Evolutionary conservation across 2,329 filamentous ascomycete genomes (phyloP).

Genomic region (Clarireedia homoeocarpa): DNA sequence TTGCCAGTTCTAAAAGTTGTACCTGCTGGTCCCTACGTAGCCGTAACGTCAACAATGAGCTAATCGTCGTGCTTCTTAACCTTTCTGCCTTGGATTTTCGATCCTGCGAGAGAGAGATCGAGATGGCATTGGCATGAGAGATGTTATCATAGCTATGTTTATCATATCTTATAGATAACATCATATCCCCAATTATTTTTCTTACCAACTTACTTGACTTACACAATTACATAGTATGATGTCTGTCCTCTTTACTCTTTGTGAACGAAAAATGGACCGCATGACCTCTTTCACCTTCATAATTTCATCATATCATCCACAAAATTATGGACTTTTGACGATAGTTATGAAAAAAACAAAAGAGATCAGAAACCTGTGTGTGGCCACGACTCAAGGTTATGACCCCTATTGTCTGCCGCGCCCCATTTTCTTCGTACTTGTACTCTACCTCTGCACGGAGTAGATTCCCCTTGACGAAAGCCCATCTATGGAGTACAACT

Average conservation of each 20-base stretch:
- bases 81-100: neutral
- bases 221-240: neutral
- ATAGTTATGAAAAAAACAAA: too few relatives aligned
- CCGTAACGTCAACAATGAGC: too few relatives aligned
- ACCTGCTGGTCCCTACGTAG: neutral
- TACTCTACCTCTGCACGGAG: neutral
- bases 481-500: too few relatives aligned
- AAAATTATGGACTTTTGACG: too few relatives aligned
- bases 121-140: neutral
- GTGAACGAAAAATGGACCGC: too few relatives aligned
- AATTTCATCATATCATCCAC: neutral
- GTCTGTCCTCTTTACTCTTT: too few relatives aligned
- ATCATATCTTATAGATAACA: neutral
- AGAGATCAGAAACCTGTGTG: too few relatives aligned
- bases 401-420: neutral
- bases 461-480: too few relatives aligned
- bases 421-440: neutral
- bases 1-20: neutral
- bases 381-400: neutral
- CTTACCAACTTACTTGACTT: neutral
- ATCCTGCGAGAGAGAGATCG: neutral
- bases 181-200: conserved; percentile 6
- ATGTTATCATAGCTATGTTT: neutral
- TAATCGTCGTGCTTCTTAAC: neutral
- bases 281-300: too few relatives aligned